phyloP scores from a whole-genome alignment of 2,329 filamentous ascomycete genomes.

The Knoxdaviesia proteae region DNA sequence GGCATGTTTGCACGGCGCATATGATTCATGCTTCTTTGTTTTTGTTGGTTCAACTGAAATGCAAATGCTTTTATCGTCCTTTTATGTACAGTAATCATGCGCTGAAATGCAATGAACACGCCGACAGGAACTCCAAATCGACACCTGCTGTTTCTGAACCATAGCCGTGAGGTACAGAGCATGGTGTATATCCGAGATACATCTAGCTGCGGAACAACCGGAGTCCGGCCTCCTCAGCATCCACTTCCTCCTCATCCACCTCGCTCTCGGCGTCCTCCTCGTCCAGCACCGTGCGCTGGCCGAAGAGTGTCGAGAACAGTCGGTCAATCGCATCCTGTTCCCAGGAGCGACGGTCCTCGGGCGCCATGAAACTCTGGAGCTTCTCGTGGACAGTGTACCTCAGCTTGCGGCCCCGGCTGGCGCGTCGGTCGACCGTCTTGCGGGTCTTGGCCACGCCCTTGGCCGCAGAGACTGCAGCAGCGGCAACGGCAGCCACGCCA shows the following conservation, averaged over 20 bases:
- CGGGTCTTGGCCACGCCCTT: constrained; percentile 60
- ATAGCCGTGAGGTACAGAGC: too few relatives aligned
- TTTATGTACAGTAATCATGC: too few relatives aligned
- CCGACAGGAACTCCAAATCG: too few relatives aligned
- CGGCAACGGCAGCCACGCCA: constrained; percentile 32
- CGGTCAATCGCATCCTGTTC: constrained; percentile 57
- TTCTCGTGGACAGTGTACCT: constrained; percentile 92
- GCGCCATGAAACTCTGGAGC: constrained; percentile 93
- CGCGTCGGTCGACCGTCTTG: constrained; percentile 76
- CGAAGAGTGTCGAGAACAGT: constrained; percentile 57
- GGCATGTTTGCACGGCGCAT: too few relatives aligned
- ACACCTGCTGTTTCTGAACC: too few relatives aligned
- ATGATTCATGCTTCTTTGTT: too few relatives aligned
- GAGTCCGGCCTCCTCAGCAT: constrained; percentile 30
- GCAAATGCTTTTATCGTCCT: too few relatives aligned
- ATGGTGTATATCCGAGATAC: too few relatives aligned
- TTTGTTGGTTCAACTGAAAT: too few relatives aligned
- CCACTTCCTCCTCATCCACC: constrained; percentile 27
- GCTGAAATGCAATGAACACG: too few relatives aligned
- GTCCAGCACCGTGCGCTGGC: constrained; percentile 43
- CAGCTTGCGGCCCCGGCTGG: constrained; percentile 87
- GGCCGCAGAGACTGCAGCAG: constrained; percentile 44
- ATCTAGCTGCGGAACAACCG: constrained; percentile 27
- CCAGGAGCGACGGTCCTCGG: constrained; percentile 66
- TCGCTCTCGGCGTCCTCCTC: constrained; percentile 33